Percentiles rank a stretch among this genome's conserved stretches.
Conservation (phyloP, 192 early-diverging fungal genomes). For the Gonapodya sp. region DNA sequence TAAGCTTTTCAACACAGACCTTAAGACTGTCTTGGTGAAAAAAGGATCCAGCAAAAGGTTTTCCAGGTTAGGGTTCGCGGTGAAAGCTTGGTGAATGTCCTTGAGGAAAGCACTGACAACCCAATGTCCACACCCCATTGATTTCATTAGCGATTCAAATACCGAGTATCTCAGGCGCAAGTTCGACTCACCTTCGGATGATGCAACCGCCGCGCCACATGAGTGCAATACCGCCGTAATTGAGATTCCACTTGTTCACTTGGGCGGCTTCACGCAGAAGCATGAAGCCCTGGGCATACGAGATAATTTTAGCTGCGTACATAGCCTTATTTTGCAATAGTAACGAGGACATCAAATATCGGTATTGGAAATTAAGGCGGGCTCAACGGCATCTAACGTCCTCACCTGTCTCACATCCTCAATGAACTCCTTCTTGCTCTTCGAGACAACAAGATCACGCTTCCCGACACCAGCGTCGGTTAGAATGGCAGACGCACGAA, state of each 20-base stretch:
- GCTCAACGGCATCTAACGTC: too few species aligned
- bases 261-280: constrained; percentile 90
- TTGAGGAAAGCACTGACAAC: constrained; percentile 71
- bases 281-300: constrained; percentile 99
- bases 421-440: constrained; percentile 74
- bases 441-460: neutral
- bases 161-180: too few species aligned
- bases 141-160: neutral
- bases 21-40: constrained; percentile 77
- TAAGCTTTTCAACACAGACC: too few species aligned
- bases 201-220: constrained; percentile 99
- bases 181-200: constrained; percentile 63
- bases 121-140: neutral
- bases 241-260: constrained; percentile 87
- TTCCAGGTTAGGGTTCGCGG: constrained; percentile 71
- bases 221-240: constrained; percentile 93
- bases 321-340: constrained; percentile 77
- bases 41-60: constrained; percentile 93
- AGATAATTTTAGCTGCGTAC: constrained; percentile 97
- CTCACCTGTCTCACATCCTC: constrained; percentile 37
- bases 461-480: constrained; percentile 41
- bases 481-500: constrained; percentile 77
- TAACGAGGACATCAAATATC: too few species aligned
- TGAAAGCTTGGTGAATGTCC: constrained; percentile 94
- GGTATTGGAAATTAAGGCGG: too few species aligned